These are phyloP conservation scores for Capsella bursapastoris DNA, from an alignment of 345 rosid genomes.

Conservation along the genomic window DNA sequence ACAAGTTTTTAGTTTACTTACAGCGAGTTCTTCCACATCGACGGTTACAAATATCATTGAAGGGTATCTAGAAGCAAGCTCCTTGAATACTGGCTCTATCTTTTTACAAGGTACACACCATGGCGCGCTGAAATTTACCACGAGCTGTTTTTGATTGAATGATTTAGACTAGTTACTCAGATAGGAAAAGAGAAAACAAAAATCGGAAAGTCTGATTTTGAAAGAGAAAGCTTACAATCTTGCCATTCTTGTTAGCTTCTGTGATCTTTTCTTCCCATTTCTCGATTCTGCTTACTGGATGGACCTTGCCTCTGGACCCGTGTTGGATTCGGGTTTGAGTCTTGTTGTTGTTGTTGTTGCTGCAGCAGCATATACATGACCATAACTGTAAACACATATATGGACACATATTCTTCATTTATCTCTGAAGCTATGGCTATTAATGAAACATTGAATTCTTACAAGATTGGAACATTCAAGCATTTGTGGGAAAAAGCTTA, in stretches of 20 bases:
- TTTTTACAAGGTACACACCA: slow-evolving; percentile 72
- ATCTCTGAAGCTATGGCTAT: slow-evolving; percentile 4
- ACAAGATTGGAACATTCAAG: background rate
- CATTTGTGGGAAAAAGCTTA: too few relatives aligned
- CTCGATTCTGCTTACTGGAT: slow-evolving; percentile 49
- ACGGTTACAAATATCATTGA: slow-evolving; percentile 60
- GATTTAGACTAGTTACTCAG: background rate
- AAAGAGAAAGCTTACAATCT: slow-evolving; percentile 53
- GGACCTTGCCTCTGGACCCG: slow-evolving; percentile 54
- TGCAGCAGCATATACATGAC: slow-evolving; percentile 43
- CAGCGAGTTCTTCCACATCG: slow-evolving; percentile 69
- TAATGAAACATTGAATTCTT: slow-evolving; percentile 4
- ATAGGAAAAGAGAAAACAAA: background rate
- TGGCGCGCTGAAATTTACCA: slow-evolving; percentile 66
- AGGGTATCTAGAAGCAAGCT: slow-evolving; percentile 65
- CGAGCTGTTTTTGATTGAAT: slow-evolving; percentile 50
- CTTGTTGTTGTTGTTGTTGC: slow-evolving; percentile 32
- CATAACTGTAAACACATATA: slow-evolving; percentile 39
- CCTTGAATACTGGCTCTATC: slow-evolving; percentile 54
- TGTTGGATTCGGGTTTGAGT: slow-evolving; percentile 42
- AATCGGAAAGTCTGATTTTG: background rate
- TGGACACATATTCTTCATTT: slow-evolving; percentile 14
- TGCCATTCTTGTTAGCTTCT: slow-evolving; percentile 60
- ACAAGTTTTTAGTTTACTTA: slow-evolving; percentile 45
- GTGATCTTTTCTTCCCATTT: slow-evolving; percentile 68